Evolutionary conservation across 202 grass and related monocot genomes (phyloP), one percentile per base, ranked within the genome.

Genomic region (Panicum hallii): DNA sequence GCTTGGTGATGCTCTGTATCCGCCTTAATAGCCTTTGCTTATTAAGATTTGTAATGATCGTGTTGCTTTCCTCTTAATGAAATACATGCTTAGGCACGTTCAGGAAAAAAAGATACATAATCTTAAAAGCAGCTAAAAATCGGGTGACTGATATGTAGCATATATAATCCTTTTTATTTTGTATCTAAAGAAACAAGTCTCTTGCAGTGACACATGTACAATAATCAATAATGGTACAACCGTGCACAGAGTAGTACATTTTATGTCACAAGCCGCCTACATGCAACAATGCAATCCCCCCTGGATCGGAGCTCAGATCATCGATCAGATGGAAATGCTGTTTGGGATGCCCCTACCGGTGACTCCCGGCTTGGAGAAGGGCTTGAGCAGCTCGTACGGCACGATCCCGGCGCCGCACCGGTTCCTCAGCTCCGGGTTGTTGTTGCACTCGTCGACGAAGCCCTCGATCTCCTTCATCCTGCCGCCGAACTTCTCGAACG

Each of bases 301-400:
- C 9, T 34, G 57, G 55, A 56, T 12, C 49, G 17, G 23, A 62
- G 57, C 34, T 41, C 48, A 55, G 55, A 1, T 22, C 9, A 11
- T 23, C 20, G 1, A 16, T 91, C 87, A 98, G 73, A 95, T 98
- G 67, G 91, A 95, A 67, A 98, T 95, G 83, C 95, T 98, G 73
- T 92, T 92, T 1, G 95, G 95, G 64, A 98, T 85, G 44, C 95
- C 95, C 58, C 89, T 92, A 23, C 95, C 95, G 6, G 95, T 98
- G 64, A 90, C 95, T 11, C 95, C 95, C 5, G 95, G 91, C 44
- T 73, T 70, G 40, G 95, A 98, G 81, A 75, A 95, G 0, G 95
- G 95, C 87, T 89, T 93, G 77, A 98, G 86, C 73, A 98, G 91
- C 93, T 98, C 89, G 65, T 98, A 98, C 20, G 95, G 95, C 13